A percentile compares a stretch with the other conserved stretches of the same genome.
Conservation (phyloP, 495 filamentous ascomycete species). For the Penicillium tannophilum region DNA sequence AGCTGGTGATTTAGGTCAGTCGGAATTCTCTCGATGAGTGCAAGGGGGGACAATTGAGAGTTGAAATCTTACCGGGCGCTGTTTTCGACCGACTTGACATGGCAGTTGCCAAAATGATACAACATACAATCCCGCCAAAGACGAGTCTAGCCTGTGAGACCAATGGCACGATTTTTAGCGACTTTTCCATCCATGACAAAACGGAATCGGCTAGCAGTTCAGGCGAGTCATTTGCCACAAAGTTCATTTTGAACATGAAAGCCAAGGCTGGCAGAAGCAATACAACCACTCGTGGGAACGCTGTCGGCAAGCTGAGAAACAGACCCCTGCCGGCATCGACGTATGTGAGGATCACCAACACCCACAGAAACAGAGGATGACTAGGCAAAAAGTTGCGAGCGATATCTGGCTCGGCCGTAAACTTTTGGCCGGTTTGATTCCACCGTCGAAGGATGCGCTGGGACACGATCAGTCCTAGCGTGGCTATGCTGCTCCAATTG, state of each 20-base stretch:
- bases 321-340: constrained; percentile 44
- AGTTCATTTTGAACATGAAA: constrained; percentile 81
- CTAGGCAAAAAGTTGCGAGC: constrained; percentile 64
- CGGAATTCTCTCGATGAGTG: neutral
- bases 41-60: neutral
- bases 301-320: constrained; percentile 31
- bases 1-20: constrained; percentile 15
- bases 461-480: constrained; percentile 33
- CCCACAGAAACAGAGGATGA: constrained; percentile 70
- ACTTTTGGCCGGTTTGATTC: constrained; percentile 98
- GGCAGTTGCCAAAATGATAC: constrained; percentile 35
- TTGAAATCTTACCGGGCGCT: constrained; percentile 20
- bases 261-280: constrained; percentile 50
- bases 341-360: constrained; percentile 72
- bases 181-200: constrained; percentile 46
- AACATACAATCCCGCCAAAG: constrained; percentile 50
- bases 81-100: neutral
- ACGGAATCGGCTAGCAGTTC: constrained; percentile 68
- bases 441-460: constrained; percentile 73
- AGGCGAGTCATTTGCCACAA: constrained; percentile 80
- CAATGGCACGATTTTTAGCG: constrained; percentile 52
- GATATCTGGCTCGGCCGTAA: constrained; percentile 84
- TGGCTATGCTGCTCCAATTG: constrained; percentile 15
- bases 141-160: constrained; percentile 45
- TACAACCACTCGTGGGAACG: constrained; percentile 23